Base-by-base conservation (phyloP, 2,329 filamentous ascomycete species). In the Cladosporium velox region DNA sequence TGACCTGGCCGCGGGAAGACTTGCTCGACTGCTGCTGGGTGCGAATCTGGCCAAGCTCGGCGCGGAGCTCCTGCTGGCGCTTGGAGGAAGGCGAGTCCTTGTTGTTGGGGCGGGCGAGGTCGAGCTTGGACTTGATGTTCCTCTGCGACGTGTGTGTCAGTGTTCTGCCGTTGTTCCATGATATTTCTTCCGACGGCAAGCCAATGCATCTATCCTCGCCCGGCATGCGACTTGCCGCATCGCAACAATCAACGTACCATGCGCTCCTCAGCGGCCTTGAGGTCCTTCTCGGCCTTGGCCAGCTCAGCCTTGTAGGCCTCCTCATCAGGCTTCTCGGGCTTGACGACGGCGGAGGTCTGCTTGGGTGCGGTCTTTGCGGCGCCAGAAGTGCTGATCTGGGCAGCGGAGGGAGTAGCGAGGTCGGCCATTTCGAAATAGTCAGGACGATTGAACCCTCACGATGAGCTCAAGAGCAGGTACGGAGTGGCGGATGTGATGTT, bases 1-100 rank as follows among this genome's bases (percentile, higher is more conserved):
- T 86, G 79, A 93, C 89, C 76, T 86, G 85, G 73, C 85, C 87
- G 65, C 93, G 91, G 64, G 90, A 88, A 67, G 88, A 87, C 86
- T 99, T 99, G 83, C 92, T 91, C 67, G 88, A 90, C 72, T 90
- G 89, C 83, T 98, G 95, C 83, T 95, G 90, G 79, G 89, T 86
- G 69, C 91, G 90, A 79, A 99, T 97, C 72, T 90, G 86, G 77
- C 89, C 90, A 74, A 93, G 86, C 81, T 98, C 88, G 64, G 88
- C 83, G 74, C 92, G 90, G 71, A 98, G 88, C 79, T 97, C 92
- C 78, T 92, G 87, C 76, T 93, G 91, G 77, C 89, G 91, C 84
- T 96, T 92, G 75, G 88, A 89, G 68, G 86, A 84, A 15, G 94
- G 92, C 38, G 88, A 92, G 76, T 91, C 91, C 80, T 92, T 88